Base-by-base conservation (phyloP, 2,329 filamentous ascomycete species). In the Massarina eburnea region DNA sequence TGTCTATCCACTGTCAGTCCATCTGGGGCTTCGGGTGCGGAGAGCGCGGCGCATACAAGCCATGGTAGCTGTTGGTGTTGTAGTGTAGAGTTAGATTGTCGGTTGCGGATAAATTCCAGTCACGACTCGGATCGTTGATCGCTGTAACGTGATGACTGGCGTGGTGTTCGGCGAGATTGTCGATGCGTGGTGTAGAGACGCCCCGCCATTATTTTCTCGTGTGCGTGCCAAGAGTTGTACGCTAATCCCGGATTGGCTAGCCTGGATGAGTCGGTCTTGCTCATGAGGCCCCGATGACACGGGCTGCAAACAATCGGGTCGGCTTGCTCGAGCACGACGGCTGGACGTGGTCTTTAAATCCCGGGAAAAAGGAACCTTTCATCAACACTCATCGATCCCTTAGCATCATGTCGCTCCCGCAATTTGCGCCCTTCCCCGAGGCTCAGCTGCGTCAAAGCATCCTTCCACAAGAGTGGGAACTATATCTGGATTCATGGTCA, bases 351-450 rank as follows among this genome's bases (percentile, higher is more conserved):
- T n/a, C n/a, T n/a, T n/a, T n/a, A n/a, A n/a, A n/a, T n/a, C n/a
- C n/a, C n/a, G n/a, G n/a, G n/a, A n/a, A n/a, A n/a, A n/a, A n/a
- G n/a, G n/a, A n/a, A n/a, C n/a, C n/a, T n/a, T n/a, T n/a, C n/a
- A n/a, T n/a, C n/a, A 14, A 14, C 12, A 30, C 12, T 14, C 27
- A n/a, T 27, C 21, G 7, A 26, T 8, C 12, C n/a, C n/a, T 29
- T 20, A n/a, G 8, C 29, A 43, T 43, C 35, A 76, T 76, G 68
- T 64, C 73, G 43, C 73, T 91, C 39, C 90, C 90, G 33, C 79
- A 84, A 26, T 79, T 96, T 70, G 90, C 87, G 46, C 81, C 87
- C 17, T 91, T 94, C 59, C 92, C 91, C 15, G 80, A 85, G 50
- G 73, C 80, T 26, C 74, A 76, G 44, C 83, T 90, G 74, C 83